Percentiles rank a stretch among this genome's conserved stretches.
These are phyloP conservation scores for Hypoxylon sp. DNA, from an alignment of 2,329 filamentous ascomycete species.

Conservation along the genomic window DNA sequence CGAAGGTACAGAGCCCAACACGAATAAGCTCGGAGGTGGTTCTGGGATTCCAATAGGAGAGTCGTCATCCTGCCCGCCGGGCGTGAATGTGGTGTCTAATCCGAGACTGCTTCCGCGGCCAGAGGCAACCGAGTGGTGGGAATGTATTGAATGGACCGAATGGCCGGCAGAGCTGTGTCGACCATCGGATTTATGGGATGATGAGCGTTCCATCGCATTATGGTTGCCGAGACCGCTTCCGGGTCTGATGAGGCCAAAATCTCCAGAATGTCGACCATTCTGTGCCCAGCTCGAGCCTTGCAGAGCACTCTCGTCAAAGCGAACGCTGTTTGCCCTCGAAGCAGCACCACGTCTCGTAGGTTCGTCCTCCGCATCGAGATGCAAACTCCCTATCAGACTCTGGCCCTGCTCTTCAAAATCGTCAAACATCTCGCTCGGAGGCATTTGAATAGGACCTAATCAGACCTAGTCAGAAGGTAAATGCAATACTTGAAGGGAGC, in stretches of 20 bases:
- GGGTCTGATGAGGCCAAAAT: constrained; percentile 79
- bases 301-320: constrained; percentile 94
- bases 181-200: constrained; percentile 96
- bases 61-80: constrained; percentile 68
- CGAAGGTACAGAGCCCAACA: constrained; percentile 87
- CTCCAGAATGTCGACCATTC: constrained; percentile 80
- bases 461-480: constrained; percentile 34
- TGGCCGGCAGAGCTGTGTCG: constrained; percentile 92
- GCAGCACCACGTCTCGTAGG: constrained; percentile 84
- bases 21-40: constrained; percentile 83
- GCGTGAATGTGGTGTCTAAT: constrained; percentile 75
- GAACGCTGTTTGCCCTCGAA: constrained; percentile 94
- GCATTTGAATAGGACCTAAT: constrained; percentile 82
- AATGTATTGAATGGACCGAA: constrained; percentile 71
- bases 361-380: constrained; percentile 87
- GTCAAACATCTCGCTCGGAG: constrained; percentile 85
- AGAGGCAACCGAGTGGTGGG: constrained; percentile 74
- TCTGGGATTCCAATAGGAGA: constrained; percentile 76
- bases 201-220: constrained; percentile 85
- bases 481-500: constrained; percentile 12
- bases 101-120: constrained; percentile 89
- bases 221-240: constrained; percentile 80
- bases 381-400: constrained; percentile 79
- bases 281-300: constrained; percentile 88
- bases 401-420: constrained; percentile 88